A percentile compares a stretch with the other conserved stretches of the same genome.
phyloP scores from a whole-genome alignment of 345 rosid genomes.

The Ceriops decandra region DNA sequence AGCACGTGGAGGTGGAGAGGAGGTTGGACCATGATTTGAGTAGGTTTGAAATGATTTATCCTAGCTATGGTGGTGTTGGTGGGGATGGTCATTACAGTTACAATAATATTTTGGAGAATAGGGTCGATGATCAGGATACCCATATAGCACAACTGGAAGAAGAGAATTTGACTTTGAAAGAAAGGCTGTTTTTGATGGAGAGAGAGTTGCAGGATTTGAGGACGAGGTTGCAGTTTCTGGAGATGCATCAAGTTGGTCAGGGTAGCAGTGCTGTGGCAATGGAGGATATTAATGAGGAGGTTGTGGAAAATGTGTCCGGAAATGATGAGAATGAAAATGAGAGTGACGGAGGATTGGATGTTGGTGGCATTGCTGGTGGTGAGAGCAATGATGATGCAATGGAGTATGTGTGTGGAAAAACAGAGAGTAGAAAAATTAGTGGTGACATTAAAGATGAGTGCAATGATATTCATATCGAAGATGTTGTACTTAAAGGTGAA shows the following conservation, averaged over 20 bases:
- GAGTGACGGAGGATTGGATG: constrained; percentile 63
- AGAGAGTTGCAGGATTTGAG: constrained; percentile 81
- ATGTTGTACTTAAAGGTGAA: constrained; percentile 10
- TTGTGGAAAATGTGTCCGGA: constrained; percentile 29
- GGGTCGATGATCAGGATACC: constrained; percentile 92
- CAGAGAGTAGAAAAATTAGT: constrained; percentile 13
- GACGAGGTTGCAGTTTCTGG: constrained; percentile 80
- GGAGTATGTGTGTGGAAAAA: constrained; percentile 14
- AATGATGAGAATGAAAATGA: constrained; percentile 42
- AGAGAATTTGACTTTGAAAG: constrained; percentile 86
- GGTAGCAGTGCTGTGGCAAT: constrained; percentile 10
- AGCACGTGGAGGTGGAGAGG: constrained; percentile 90
- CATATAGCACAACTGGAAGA: constrained; percentile 91
- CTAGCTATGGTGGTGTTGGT: constrained; percentile 45
- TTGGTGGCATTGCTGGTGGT: constrained; percentile 21
- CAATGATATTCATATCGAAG: constrained; percentile 39
- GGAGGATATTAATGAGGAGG: constrained; percentile 49
- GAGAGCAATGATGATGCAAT: constrained; percentile 18
- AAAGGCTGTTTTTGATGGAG: constrained; percentile 89
- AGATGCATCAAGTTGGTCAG: constrained; percentile 49
- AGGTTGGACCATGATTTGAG: constrained; percentile 95
- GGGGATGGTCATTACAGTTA: constrained; percentile 30
- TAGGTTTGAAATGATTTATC: constrained; percentile 95
- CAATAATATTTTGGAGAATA: constrained; percentile 76
- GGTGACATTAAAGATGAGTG: constrained; percentile 24